These are phyloP conservation scores for Metarhizium rileyi DNA, from an alignment of 2,329 filamentous ascomycete species.

Conservation along the genomic window DNA sequence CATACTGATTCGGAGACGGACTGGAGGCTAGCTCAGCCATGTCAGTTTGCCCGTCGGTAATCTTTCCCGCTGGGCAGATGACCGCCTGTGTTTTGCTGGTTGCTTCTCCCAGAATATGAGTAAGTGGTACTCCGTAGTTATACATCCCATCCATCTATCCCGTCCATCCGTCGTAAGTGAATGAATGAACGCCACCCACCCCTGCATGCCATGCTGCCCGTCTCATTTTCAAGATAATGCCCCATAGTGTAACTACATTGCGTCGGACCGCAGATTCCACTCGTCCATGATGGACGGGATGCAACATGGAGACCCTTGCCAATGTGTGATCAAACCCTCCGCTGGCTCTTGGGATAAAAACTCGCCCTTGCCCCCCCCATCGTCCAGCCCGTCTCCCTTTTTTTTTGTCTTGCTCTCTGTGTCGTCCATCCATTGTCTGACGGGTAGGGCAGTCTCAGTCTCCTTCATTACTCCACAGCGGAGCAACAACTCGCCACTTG, in stretches of 20 bases:
- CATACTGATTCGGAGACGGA: no score
- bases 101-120: neutral
- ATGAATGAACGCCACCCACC: conserved; percentile 2
- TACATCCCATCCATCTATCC: neutral
- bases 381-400: neutral
- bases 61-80: neutral
- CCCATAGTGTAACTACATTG: neutral
- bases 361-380: conserved; percentile 2
- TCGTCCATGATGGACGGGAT: conserved; percentile 1
- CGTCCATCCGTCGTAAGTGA: no score
- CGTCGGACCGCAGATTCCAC: neutral
- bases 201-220: neutral
- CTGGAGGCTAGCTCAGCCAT: neutral
- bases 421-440: conserved; percentile 3
- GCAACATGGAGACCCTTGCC: conserved; percentile 1
- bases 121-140: neutral
- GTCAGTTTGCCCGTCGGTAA: neutral
- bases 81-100: neutral
- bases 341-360: conserved; percentile 7
- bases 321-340: conserved; percentile 3
- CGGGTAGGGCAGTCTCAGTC: no score
- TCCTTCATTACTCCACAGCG: neutral
- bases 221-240: conserved; percentile 2
- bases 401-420: neutral
- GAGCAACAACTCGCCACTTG: neutral